Percentiles rank a stretch among this genome's conserved stretches.
Evolutionary conservation across 768 basidiomycete species (phyloP).

Genomic region (Hirschioporus abietinus): DNA sequence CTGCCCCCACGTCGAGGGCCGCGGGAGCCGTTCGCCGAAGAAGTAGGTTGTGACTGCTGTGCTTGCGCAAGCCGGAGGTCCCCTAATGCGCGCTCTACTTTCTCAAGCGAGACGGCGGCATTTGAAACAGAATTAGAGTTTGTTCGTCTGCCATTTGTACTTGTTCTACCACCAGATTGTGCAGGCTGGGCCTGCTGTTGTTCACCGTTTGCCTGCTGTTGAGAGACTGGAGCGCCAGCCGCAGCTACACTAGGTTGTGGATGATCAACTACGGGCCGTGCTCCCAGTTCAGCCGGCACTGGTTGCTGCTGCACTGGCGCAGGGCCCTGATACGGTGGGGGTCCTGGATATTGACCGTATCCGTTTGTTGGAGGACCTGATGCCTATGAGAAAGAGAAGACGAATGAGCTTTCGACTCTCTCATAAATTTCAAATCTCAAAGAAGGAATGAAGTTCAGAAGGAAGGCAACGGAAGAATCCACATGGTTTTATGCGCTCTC

Average conservation of each 20-base stretch:
- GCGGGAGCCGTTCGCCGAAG: slow-evolving; percentile 27
- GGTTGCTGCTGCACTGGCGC: slow-evolving; percentile 14
- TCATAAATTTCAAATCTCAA: background rate
- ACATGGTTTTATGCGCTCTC: slow-evolving; percentile 44
- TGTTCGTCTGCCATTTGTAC: slow-evolving; percentile 25
- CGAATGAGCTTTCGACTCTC: background rate
- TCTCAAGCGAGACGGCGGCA: slow-evolving; percentile 70
- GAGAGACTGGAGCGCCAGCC: slow-evolving; percentile 5
- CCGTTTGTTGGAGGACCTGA: background rate
- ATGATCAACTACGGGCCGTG: background rate
- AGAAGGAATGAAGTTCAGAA: slow-evolving; percentile 33
- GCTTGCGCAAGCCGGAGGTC: slow-evolving; percentile 39
- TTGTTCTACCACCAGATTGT: slow-evolving; percentile 21
- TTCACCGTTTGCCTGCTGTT: slow-evolving; percentile 11
- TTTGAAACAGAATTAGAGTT: slow-evolving; percentile 56
- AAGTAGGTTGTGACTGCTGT: slow-evolving; percentile 2
- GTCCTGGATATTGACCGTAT: slow-evolving; percentile 2
- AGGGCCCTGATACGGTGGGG: background rate
- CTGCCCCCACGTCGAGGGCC: slow-evolving; percentile 30
- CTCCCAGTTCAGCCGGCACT: background rate
- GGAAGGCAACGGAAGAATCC: slow-evolving; percentile 60
- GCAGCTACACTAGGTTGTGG: background rate
- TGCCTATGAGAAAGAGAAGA: background rate
- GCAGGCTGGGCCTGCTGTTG: slow-evolving; percentile 19
- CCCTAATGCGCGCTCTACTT: slow-evolving; percentile 53